A percentile compares a stretch with the other conserved stretches of the same genome.
phyloP scores from a whole-genome alignment of 257 asterid genomes.

The Lavandula angustifolia region DNA sequence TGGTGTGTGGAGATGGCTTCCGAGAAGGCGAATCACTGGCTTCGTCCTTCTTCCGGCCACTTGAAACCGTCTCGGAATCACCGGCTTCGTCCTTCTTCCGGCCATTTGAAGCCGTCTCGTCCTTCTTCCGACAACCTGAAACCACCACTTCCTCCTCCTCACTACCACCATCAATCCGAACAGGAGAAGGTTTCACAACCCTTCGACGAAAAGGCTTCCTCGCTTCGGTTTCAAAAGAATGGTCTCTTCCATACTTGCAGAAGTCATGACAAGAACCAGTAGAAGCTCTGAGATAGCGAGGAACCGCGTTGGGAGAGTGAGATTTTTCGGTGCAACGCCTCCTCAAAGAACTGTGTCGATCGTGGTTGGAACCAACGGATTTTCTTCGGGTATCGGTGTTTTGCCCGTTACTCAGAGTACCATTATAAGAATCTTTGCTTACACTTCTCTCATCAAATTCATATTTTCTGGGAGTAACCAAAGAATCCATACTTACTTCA shows the following conservation, averaged over 20 bases:
- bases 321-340: conserved; percentile 48
- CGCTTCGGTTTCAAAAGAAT: conserved; percentile 47
- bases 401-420: conserved; percentile 29
- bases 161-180: too few species aligned
- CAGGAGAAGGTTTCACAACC: conserved; percentile 35
- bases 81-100: not conserved
- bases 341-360: too few species aligned
- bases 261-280: conserved; percentile 91
- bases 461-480: conserved; percentile 33
- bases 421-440: conserved; percentile 20
- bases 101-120: conserved; percentile 15
- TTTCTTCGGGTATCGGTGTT: conserved; percentile 34
- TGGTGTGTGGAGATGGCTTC: conserved; percentile 36
- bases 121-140: conserved; percentile 45
- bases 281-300: conserved; percentile 79
- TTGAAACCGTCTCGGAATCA: not conserved
- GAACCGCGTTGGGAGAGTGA: conserved; percentile 34
- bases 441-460: conserved; percentile 26
- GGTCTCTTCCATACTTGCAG: conserved; percentile 70
- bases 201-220: conserved; percentile 48
- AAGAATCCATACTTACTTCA: conserved; percentile 43
- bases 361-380: conserved; percentile 43
- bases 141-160: too few species aligned
- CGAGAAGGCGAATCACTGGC: conserved; percentile 18
- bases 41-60: not conserved